phyloP scores from a whole-genome alignment of 768 basidiomycete genomes.

The Bullera alba region DNA sequence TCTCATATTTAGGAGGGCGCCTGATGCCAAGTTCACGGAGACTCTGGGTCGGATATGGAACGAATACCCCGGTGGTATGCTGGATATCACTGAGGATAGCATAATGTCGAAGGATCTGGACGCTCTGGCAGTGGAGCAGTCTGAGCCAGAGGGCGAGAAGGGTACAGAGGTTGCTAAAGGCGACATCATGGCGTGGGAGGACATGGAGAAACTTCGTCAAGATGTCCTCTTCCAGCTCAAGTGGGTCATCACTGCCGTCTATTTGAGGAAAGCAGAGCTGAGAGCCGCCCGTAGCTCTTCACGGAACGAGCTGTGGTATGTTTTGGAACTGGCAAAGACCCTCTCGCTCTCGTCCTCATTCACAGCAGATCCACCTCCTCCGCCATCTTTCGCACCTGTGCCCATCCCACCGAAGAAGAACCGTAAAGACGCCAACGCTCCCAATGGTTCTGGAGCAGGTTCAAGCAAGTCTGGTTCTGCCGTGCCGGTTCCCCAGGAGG shows the following conservation, averaged over 20 bases:
- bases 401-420: slow-evolving; percentile 6
- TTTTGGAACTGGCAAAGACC: slow-evolving; percentile 35
- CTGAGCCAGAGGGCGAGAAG: slow-evolving; percentile 1
- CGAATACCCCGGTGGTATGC: slow-evolving; percentile 33
- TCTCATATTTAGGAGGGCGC: slow-evolving; percentile 8
- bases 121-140: slow-evolving; percentile 6
- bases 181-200: slow-evolving; percentile 23
- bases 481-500: neutral
- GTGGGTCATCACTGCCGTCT: slow-evolving; percentile 11
- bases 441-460: slow-evolving; percentile 2
- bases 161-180: slow-evolving; percentile 2
- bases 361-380: slow-evolving; percentile 16
- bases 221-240: slow-evolving; percentile 30
- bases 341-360: slow-evolving; percentile 18
- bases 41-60: slow-evolving; percentile 32
- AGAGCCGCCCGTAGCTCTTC: slow-evolving; percentile 5
- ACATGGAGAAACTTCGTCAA: slow-evolving; percentile 27
- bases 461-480: neutral
- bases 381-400: neutral
- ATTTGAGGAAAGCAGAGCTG: neutral
- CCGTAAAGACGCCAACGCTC: slow-evolving; percentile 7
- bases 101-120: slow-evolving; percentile 9
- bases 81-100: slow-evolving; percentile 24
- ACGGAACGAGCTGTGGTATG: slow-evolving; percentile 40
- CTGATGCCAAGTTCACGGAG: slow-evolving; percentile 21